A percentile compares a stretch with the other conserved stretches of the same genome.
phyloP scores from a whole-genome alignment of 116 monocot genomes.

The Papilionanthe hybrid region DNA sequence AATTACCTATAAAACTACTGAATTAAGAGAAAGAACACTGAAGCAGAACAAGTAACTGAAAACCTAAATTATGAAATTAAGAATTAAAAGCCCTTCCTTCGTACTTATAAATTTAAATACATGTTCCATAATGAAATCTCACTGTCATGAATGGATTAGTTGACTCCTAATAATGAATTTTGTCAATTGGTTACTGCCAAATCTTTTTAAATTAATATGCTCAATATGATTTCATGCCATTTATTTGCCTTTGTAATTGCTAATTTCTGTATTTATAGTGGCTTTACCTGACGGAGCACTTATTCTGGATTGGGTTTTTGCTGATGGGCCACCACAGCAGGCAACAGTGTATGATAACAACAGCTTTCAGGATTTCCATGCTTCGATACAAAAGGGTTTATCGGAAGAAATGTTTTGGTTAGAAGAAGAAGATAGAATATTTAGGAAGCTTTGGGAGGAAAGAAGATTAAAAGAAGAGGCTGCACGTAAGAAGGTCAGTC shows the following conservation, averaged over 20 bases:
- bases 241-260: conserved; percentile 7
- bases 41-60: not conserved
- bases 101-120: not conserved
- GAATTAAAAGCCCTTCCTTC: not conserved
- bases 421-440: conserved; percentile 67
- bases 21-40: not conserved
- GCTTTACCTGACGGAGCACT: conserved; percentile 59
- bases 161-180: not conserved
- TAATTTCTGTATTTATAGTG: conserved; percentile 40
- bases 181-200: not conserved
- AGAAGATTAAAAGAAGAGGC: conserved; percentile 57
- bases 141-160: not conserved
- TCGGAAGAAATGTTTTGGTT: conserved; percentile 62
- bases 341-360: conserved; percentile 89
- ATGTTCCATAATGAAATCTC: not conserved
- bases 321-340: conserved; percentile 79
- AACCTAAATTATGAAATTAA: not conserved
- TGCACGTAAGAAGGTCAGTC: conserved; percentile 49
- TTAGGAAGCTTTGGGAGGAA: conserved; percentile 60
- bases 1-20: not conserved
- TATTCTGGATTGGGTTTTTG: conserved; percentile 90
- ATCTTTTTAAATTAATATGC: not conserved
- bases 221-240: conserved; percentile 9
- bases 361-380: conserved; percentile 72
- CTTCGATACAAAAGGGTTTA: conserved; percentile 37